Evolutionary conservation across 257 asterid genomes (phyloP).

Genomic region (Gardenia jasminoides): DNA sequence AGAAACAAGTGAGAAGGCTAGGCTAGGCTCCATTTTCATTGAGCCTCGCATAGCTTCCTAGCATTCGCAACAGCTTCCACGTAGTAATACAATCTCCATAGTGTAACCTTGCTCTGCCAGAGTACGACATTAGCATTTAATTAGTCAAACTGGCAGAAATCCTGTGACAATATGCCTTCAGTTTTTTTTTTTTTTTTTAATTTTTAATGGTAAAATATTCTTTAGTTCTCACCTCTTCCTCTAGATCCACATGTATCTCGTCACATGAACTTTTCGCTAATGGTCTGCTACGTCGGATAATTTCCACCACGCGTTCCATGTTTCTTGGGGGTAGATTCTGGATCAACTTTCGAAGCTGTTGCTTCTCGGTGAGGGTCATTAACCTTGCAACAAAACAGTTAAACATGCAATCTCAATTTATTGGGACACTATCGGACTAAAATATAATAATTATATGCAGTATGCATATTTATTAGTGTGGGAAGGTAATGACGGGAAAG

Average conservation of each 20-base stretch:
- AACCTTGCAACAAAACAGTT: conserved; percentile 39
- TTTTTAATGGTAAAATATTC: no score
- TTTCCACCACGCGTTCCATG: conserved; percentile 60
- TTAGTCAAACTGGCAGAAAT: neutral
- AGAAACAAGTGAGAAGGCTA: neutral
- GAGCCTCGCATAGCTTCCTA: conserved; percentile 16
- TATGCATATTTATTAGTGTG: neutral
- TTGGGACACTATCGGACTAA: no score
- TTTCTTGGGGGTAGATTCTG: conserved; percentile 51
- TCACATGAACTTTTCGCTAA: conserved; percentile 17
- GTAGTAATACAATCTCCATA: conserved; percentile 72
- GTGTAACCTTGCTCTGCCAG: conserved; percentile 52
- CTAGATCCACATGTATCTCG: conserved; percentile 52
- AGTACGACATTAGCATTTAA: neutral
- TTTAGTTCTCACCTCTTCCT: conserved; percentile 47
- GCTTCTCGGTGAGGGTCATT: conserved; percentile 62
- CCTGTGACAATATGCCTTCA: neutral
- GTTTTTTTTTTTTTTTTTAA: no score
- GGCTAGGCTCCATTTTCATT: neutral
- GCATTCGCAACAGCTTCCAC: conserved; percentile 37
- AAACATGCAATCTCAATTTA: neutral
- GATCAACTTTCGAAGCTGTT: conserved; percentile 47
- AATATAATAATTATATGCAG: neutral
- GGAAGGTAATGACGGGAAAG: neutral
- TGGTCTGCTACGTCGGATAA: conserved; percentile 34